Evolutionary conservation across 2,329 filamentous ascomycete species (phyloP).

Genomic region (Stenocarpella maydis): DNA sequence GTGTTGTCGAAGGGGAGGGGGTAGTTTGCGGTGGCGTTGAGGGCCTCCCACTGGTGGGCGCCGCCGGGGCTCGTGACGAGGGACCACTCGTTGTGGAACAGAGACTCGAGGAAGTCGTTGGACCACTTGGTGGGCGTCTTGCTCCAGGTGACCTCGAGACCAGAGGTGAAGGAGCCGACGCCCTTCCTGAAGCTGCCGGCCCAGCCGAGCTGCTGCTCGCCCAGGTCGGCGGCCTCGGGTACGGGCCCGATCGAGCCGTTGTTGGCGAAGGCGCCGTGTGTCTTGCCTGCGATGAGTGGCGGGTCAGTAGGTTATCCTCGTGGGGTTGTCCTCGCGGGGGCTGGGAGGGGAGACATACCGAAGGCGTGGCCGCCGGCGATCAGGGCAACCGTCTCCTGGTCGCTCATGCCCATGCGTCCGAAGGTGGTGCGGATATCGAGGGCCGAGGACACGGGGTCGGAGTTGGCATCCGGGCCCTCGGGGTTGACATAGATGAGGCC

Average conservation of each 20-base stretch:
- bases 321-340: background rate
- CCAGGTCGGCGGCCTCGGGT: conserved; percentile 67
- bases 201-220: conserved; percentile 76
- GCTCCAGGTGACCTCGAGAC: conserved; percentile 80
- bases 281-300: conserved; percentile 55
- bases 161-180: conserved; percentile 73
- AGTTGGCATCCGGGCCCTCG: conserved; percentile 73
- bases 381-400: conserved; percentile 77
- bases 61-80: conserved; percentile 74
- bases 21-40: conserved; percentile 69
- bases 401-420: conserved; percentile 79
- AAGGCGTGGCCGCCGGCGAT: conserved; percentile 79
- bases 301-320: background rate
- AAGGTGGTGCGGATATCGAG: conserved; percentile 76
- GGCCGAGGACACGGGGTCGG: conserved; percentile 71
- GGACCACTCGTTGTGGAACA: conserved; percentile 79
- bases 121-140: conserved; percentile 77
- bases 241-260: conserved; percentile 64
- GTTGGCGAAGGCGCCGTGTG: conserved; percentile 73
- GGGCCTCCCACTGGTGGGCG: conserved; percentile 76
- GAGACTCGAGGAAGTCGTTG: conserved; percentile 74
- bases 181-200: conserved; percentile 69
- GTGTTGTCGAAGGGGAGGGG: conserved; percentile 72
- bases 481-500: conserved; percentile 82
- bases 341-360: conserved; percentile 47